These are phyloP conservation scores for Aureobasidium musti DNA, from an alignment of 2,329 filamentous ascomycete genomes.

Conservation along the genomic window DNA sequence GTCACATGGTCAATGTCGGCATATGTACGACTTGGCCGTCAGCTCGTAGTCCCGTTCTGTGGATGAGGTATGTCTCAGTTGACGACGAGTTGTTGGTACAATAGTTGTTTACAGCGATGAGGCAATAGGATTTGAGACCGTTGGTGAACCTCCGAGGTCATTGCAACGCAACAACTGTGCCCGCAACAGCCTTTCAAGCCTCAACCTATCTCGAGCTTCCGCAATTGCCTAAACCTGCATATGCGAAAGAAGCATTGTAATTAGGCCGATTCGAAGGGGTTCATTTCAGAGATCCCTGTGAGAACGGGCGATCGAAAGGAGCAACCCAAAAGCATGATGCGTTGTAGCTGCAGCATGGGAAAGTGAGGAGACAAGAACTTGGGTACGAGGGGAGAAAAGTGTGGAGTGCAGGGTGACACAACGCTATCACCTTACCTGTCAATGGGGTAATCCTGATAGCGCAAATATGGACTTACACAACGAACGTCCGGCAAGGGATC, in stretches of 20 bases:
- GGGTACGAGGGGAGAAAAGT: conserved; percentile 2
- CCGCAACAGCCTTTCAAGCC: conserved; percentile 17
- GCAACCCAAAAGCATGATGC: conserved; percentile 7
- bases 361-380: conserved; percentile 2
- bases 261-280: neutral
- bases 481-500: conserved; percentile 20
- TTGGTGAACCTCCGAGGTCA: conserved; percentile 10
- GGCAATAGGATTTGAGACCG: conserved; percentile 3
- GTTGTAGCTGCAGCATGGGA: neutral
- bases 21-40: conserved; percentile 6
- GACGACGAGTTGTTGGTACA: neutral
- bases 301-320: conserved; percentile 11
- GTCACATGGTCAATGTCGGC: conserved; percentile 3
- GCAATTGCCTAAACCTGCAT: conserved; percentile 2
- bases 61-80: conserved; percentile 23
- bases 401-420: conserved; percentile 26
- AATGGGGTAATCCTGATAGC: conserved; percentile 16
- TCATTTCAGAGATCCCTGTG: neutral
- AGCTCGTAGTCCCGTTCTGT: conserved; percentile 14
- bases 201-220: conserved; percentile 11
- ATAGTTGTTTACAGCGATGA: neutral
- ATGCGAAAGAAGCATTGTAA: conserved; percentile 6
- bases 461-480: conserved; percentile 19
- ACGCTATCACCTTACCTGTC: conserved; percentile 23
- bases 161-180: neutral